These are phyloP conservation scores for Podospora comata DNA, from an alignment of 495 filamentous ascomycete genomes.

Conservation along the genomic window DNA sequence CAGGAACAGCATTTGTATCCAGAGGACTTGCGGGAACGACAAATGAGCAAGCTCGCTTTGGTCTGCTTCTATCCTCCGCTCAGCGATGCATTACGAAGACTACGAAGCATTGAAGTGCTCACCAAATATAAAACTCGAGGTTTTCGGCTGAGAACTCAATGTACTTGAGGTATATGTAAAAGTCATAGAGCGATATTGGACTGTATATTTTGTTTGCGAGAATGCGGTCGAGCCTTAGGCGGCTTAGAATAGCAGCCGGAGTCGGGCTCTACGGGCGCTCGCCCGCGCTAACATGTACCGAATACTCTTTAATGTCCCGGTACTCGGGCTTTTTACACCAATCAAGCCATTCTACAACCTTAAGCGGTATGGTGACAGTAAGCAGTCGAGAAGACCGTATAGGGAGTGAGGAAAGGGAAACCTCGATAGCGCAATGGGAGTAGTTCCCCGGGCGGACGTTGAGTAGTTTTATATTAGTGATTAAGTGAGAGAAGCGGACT, in stretches of 20 bases:
- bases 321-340: constrained; percentile 49
- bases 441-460: background rate
- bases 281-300: constrained; percentile 28
- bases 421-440: too few species aligned
- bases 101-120: too few species aligned
- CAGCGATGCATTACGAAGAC: too few species aligned
- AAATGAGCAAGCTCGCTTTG: too few species aligned
- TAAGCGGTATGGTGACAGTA: constrained; percentile 20
- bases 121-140: constrained; percentile 74
- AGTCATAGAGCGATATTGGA: constrained; percentile 42
- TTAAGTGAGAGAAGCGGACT: background rate
- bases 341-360: constrained; percentile 33
- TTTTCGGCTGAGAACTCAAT: constrained; percentile 40
- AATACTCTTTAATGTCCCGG: constrained; percentile 40
- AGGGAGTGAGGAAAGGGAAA: background rate
- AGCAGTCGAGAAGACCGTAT: too few species aligned
- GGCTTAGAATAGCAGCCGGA: constrained; percentile 34
- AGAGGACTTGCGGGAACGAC: too few species aligned
- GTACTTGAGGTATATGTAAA: constrained; percentile 44
- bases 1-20: too few species aligned
- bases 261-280: constrained; percentile 31
- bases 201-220: constrained; percentile 42
- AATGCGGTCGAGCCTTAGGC: constrained; percentile 39
- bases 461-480: background rate
- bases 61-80: too few species aligned